A percentile compares a stretch with the other conserved stretches of the same genome.
Conservation (phyloP, 1,284 basidiomycete genomes). For the Moesziomyces antarcticus region DNA sequence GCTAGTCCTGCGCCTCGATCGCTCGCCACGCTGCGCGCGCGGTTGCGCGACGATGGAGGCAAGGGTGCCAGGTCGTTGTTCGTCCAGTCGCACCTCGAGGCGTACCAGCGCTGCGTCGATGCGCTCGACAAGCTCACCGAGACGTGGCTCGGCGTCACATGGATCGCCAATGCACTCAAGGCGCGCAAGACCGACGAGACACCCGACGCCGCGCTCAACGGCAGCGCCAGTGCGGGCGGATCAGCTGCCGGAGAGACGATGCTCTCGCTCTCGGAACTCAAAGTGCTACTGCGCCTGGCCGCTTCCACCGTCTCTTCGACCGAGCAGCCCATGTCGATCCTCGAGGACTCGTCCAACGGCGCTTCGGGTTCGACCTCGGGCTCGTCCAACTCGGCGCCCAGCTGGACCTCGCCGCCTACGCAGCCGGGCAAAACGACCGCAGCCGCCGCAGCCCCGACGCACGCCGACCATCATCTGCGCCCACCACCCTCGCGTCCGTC, state of each 20-base stretch:
- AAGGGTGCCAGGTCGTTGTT: constrained; percentile 2
- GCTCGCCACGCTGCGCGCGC: neutral
- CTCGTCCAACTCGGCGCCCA: neutral
- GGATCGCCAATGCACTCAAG: constrained; percentile 14
- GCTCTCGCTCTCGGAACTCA: constrained; percentile 9
- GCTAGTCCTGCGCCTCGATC: neutral
- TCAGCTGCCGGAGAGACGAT: constrained; percentile 6
- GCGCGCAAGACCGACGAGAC: constrained; percentile 7
- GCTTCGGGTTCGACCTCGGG: neutral
- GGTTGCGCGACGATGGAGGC: constrained; percentile 2
- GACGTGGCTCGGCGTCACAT: constrained; percentile 6
- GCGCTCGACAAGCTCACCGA: constrained; percentile 6
- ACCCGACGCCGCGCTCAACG: neutral
- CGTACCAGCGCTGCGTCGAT: constrained; percentile 9
- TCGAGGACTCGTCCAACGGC: constrained; percentile 2
- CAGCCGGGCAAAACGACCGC: neutral
- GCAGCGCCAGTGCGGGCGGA: neutral
- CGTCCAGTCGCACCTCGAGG: constrained; percentile 11
- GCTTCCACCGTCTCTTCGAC: constrained; percentile 5
- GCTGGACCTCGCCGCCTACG: neutral
- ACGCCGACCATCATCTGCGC: no score
- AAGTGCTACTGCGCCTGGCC: constrained; percentile 9
- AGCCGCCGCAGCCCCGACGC: neutral
- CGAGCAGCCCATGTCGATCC: constrained; percentile 11
- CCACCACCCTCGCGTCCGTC: no score